Conservation (phyloP, 306 rosid species). For the Cicer yamashitae region DNA sequence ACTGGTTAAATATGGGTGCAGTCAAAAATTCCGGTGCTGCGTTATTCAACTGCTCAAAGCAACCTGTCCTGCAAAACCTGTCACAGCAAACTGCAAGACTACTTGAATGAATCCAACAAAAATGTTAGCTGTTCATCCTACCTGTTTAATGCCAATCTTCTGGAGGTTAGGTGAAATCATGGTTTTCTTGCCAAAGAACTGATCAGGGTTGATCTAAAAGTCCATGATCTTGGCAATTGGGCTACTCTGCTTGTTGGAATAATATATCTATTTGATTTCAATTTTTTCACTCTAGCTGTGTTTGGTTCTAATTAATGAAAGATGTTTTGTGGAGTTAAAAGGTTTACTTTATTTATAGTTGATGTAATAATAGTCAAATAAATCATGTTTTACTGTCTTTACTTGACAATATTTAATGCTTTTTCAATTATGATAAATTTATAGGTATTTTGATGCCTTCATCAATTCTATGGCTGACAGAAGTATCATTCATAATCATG, state of each 20-base stretch:
- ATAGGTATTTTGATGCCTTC: slow-evolving; percentile 5
- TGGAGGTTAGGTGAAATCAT: slow-evolving; percentile 40
- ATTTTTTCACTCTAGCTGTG: slow-evolving; percentile 27
- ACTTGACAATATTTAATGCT: slow-evolving; percentile 9
- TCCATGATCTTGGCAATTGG: slow-evolving; percentile 29
- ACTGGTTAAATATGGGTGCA: slow-evolving; percentile 42
- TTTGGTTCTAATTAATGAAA: not conserved
- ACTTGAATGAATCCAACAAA: slow-evolving; percentile 20
- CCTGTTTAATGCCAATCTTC: slow-evolving; percentile 28
- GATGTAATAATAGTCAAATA: not conserved
- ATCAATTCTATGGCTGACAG: slow-evolving; percentile 9
- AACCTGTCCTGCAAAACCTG: slow-evolving; percentile 43
- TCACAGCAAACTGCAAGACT: slow-evolving; percentile 47
- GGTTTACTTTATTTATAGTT: slow-evolving; percentile 1
- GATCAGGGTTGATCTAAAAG: slow-evolving; percentile 44
- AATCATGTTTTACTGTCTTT: slow-evolving; percentile 18
- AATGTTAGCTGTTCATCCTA: slow-evolving; percentile 32
- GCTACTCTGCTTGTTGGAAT: slow-evolving; percentile 47
- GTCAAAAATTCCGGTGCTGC: slow-evolving; percentile 49
- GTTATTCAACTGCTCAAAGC: slow-evolving; percentile 51
- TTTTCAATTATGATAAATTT: not conserved
- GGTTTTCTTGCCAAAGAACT: slow-evolving; percentile 47
- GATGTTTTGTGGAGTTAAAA: slow-evolving; percentile 15
- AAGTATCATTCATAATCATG: slow-evolving; percentile 8
- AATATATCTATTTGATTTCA: slow-evolving; percentile 8